These are phyloP conservation scores for Colletotrichum caudatum DNA, from an alignment of 2,329 filamentous ascomycete species.

Conservation along the genomic window DNA sequence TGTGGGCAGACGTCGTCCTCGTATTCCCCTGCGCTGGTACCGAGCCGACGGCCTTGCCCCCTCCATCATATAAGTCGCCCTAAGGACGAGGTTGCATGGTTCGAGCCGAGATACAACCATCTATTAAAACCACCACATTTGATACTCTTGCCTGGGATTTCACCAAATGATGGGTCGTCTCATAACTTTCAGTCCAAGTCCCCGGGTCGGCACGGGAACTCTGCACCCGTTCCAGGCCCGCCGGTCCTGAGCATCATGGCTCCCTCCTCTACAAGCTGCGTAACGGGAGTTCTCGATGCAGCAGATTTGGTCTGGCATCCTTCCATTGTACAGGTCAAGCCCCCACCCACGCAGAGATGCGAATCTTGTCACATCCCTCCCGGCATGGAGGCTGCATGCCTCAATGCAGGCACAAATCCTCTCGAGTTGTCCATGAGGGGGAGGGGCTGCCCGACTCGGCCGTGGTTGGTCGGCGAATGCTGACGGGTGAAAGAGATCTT, in stretches of 20 bases:
- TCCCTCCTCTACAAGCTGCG: background rate
- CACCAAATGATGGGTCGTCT: background rate
- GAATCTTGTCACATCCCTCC: constrained; percentile 11
- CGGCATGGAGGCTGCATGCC: constrained; percentile 23
- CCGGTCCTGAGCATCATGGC: too few relatives aligned
- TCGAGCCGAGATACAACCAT: background rate
- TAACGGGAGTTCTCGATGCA: constrained; percentile 1
- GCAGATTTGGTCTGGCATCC: background rate
- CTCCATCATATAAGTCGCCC: constrained; percentile 9
- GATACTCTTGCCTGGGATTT: background rate
- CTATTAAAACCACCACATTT: background rate
- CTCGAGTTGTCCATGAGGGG: background rate
- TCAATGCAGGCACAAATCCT: constrained; percentile 34
- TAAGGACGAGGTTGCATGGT: background rate
- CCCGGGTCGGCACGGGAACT: background rate
- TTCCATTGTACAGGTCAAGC: background rate
- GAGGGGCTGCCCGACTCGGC: background rate
- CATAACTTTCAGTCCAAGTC: background rate
- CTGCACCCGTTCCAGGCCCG: background rate
- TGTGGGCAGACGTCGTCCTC: background rate
- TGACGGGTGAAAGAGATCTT: constrained; percentile 28
- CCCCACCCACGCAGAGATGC: background rate
- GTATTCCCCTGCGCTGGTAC: background rate
- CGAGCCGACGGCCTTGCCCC: constrained; percentile 7
- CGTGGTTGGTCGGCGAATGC: constrained; percentile 17